phyloP scores from a whole-genome alignment of 441 rosid species.

The Omphalea diandra region DNA sequence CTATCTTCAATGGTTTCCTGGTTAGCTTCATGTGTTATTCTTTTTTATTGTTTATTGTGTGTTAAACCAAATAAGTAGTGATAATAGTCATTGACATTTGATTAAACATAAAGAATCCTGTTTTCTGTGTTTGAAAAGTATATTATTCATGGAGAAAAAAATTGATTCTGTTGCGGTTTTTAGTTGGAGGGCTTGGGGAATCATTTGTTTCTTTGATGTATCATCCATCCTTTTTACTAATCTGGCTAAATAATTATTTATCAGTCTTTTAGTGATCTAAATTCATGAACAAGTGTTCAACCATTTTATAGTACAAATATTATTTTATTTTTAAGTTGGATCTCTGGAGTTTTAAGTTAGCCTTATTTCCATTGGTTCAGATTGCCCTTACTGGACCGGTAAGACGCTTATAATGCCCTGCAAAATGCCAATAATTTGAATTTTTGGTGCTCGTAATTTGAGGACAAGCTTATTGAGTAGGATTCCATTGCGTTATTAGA shows the following conservation, averaged over 20 bases:
- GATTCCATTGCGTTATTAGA: neutral
- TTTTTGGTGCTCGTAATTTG: neutral
- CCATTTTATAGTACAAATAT: neutral
- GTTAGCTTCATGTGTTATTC: slow-evolving; percentile 36
- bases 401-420: neutral
- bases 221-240: neutral
- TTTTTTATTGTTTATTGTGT: slow-evolving; percentile 1
- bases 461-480: neutral
- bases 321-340: neutral
- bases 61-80: neutral
- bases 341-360: neutral
- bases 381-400: neutral
- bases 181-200: neutral
- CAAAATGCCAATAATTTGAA: neutral
- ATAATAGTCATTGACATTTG: neutral
- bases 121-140: neutral
- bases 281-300: neutral
- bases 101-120: neutral
- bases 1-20: slow-evolving; percentile 70
- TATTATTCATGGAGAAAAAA: neutral
- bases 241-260: no score
- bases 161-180: neutral
- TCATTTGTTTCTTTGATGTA: neutral
- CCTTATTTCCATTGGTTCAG: neutral
- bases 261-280: no score